Evolutionary conservation across 1,139 yeast species (phyloP), one percentile per base, ranked within the genome.

Genomic region (Nakaseomyces bracarensis): DNA sequence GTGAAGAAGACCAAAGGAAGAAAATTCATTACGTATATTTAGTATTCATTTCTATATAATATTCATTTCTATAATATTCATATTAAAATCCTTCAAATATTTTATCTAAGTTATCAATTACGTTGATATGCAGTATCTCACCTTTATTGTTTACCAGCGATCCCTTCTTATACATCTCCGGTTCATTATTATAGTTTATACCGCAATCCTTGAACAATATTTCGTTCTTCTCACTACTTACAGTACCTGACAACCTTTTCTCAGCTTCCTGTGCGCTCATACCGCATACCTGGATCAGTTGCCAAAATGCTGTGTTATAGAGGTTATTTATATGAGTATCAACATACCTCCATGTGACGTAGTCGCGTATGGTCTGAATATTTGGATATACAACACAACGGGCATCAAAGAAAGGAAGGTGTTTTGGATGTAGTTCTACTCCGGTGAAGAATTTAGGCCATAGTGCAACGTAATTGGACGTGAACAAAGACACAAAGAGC

Each of bases 241-340:
- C 59, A 0, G 97, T 85, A 0, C 96, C 69, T 30, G 73, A 71
- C 20, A 89, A 68, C 50, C 65, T 67, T 42, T 77, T 71, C 53
- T 91, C 96, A 0, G 96, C 91, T 33, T 84, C 89, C 46, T 76
- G 74, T 0, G 94, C 79, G 0, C 82, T 72, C 61, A 82, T 46
- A 0, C 77, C 78, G n/a, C 94, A 91, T 47, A 72, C 69, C 23
- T 68, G 61, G 0, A 91, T 93, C 53, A 93, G 69, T 6, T 78
- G 71, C 99, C 99, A 91, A 58, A 91, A 93, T 0, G 87, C 69
- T 0, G 99, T 93, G 57, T 91, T 91, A 68, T 89, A 93, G 48
- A 93, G 65, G 59, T 91, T 91, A 60, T 91, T 91, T 44, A 91
- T 91, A 63, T 91, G 98, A 44, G 98, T 91, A 59, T 91, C 99